phyloP scores from a whole-genome alignment of 1,139 yeast genomes.

The Magnusiomyces tetraspermus region DNA sequence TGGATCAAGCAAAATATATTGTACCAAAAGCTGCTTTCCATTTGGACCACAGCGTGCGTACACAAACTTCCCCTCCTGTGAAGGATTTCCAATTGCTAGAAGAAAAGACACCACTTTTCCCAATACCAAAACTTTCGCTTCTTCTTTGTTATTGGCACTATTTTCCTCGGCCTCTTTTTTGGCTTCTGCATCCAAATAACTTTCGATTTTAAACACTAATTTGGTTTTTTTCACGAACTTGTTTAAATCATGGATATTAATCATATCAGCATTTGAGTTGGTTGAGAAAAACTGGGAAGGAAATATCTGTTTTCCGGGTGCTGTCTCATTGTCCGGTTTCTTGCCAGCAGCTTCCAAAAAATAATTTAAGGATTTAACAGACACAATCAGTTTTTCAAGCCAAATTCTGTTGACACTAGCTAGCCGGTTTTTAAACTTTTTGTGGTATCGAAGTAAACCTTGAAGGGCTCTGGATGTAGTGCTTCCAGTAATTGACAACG shows the following conservation, averaged over 20 bases:
- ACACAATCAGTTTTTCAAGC: conserved; percentile 51
- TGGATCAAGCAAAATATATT: conserved; percentile 76
- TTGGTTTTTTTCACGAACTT: conserved; percentile 57
- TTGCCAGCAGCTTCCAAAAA: conserved; percentile 35
- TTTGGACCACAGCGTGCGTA: conserved; percentile 40
- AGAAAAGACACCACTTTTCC: conserved; percentile 61
- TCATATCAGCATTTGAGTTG: conserved; percentile 48
- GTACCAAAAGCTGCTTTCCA: conserved; percentile 33
- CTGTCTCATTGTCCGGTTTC: conserved; percentile 27
- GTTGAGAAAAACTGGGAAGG: conserved; percentile 46
- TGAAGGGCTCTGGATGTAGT: conserved; percentile 41
- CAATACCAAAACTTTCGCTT: conserved; percentile 41
- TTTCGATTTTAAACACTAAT: conserved; percentile 76
- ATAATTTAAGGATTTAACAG: conserved; percentile 43
- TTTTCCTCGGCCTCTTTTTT: conserved; percentile 10
- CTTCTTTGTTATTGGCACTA: neutral
- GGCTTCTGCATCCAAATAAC: conserved; percentile 42
- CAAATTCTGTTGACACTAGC: conserved; percentile 70
- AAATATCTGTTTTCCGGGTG: conserved; percentile 47
- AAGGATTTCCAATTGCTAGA: conserved; percentile 59
- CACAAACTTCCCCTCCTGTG: conserved; percentile 72
- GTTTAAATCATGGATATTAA: conserved; percentile 63
- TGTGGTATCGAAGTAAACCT: conserved; percentile 47
- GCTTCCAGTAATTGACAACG: conserved; percentile 44
- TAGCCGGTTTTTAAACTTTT: conserved; percentile 52